Percentiles rank a stretch among this genome's conserved stretches.
Conservation (phyloP, 1,284 basidiomycete species). For the Grifola frondosa region DNA sequence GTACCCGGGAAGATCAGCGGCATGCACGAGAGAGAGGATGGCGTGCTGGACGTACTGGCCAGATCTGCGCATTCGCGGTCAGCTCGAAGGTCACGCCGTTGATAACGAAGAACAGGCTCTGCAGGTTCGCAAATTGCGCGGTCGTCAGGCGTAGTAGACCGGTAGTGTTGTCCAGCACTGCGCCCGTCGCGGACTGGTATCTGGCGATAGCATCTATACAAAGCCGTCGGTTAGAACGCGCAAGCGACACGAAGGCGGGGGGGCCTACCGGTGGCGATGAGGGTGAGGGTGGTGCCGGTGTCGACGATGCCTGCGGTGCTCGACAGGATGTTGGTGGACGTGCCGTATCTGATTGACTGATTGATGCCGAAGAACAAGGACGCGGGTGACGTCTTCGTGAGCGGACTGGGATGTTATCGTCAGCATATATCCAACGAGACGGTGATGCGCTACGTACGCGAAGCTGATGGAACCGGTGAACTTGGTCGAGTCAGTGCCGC, state of each 20-base stretch:
- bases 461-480: slow-evolving; percentile 47
- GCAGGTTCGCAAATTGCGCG: slow-evolving; percentile 23
- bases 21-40: not conserved
- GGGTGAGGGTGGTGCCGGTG: slow-evolving; percentile 33
- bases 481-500: slow-evolving; percentile 48
- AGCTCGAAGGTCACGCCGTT: slow-evolving; percentile 38
- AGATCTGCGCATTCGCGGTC: slow-evolving; percentile 56
- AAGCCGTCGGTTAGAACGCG: not conserved
- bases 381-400: slow-evolving; percentile 37
- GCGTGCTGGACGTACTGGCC: slow-evolving; percentile 42
- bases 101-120: slow-evolving; percentile 31
- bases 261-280: slow-evolving; percentile 34
- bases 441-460: slow-evolving; percentile 18
- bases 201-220: slow-evolving; percentile 21
- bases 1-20: not conserved
- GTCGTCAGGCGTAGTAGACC: slow-evolving; percentile 28
- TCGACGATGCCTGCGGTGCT: slow-evolving; percentile 28
- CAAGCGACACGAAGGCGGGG: not conserved
- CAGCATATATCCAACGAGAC: not conserved
- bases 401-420: slow-evolving; percentile 12
- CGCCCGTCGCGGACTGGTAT: slow-evolving; percentile 28
- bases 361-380: slow-evolving; percentile 27
- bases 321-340: slow-evolving; percentile 21
- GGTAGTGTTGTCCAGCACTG: slow-evolving; percentile 20
- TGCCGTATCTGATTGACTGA: slow-evolving; percentile 24